Evolutionary conservation across 2,329 filamentous ascomycete species (phyloP).

Genomic region (Rugonectria rugulosa): DNA sequence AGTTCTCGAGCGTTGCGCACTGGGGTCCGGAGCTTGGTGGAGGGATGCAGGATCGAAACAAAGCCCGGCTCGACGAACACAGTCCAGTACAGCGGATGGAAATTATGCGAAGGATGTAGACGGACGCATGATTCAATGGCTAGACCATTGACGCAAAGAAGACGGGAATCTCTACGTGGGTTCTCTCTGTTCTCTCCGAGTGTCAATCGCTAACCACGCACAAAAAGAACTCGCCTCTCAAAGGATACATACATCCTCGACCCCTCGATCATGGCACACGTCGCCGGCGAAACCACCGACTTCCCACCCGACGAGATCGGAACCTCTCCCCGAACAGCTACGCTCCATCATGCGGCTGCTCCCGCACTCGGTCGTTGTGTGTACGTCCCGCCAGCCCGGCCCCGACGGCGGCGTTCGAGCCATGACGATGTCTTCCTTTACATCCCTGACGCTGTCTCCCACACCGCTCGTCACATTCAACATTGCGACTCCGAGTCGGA

Average conservation of each 20-base stretch:
- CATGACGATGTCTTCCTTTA: conserved; percentile 69
- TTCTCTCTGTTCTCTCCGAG: neutral
- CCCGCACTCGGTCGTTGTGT: conserved; percentile 63
- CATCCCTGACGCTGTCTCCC: conserved; percentile 61
- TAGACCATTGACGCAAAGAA: neutral
- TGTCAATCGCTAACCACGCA: conserved; percentile 17
- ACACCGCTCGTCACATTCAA: conserved; percentile 64
- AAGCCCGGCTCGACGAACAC: conserved; percentile 27
- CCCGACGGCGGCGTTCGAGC: conserved; percentile 48
- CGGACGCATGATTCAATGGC: neutral
- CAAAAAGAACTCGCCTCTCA: conserved; percentile 22
- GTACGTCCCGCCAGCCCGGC: conserved; percentile 54
- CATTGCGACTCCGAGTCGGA: conserved; percentile 62
- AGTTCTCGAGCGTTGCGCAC: conserved; percentile 33
- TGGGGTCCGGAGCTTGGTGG: conserved; percentile 27
- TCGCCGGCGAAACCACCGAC: conserved; percentile 44
- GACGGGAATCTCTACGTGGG: conserved; percentile 23
- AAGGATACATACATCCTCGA: conserved; percentile 26
- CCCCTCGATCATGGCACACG: conserved; percentile 39
- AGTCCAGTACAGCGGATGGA: neutral
- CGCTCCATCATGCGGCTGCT: conserved; percentile 63
- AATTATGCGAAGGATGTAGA: neutral
- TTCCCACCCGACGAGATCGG: conserved; percentile 42
- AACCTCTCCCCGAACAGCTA: conserved; percentile 54
- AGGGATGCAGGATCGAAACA: conserved; percentile 4